These are phyloP conservation scores for Apophysomyces sp. DNA, from an alignment of 371 early-diverging fungal species.

Conservation along the genomic window DNA sequence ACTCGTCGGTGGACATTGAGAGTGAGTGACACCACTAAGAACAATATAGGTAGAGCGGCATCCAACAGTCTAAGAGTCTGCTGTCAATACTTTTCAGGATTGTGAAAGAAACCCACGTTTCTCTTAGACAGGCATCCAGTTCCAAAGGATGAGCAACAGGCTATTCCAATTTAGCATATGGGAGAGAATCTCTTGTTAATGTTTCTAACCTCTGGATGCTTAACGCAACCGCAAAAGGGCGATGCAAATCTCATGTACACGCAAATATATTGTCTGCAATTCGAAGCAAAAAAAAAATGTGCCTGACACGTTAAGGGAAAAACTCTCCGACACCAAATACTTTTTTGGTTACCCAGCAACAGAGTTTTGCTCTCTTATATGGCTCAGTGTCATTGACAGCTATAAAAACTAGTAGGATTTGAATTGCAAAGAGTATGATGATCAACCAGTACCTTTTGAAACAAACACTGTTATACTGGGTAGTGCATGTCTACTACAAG, in stretches of 20 bases:
- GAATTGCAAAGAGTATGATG: too few relatives aligned
- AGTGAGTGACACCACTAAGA: conserved; percentile 27
- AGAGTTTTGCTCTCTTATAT: too few relatives aligned
- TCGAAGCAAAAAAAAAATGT: background rate
- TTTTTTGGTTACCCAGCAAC: background rate
- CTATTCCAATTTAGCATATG: background rate
- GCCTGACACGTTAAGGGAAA: background rate
- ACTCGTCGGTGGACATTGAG: conserved; percentile 20
- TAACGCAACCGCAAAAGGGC: conserved; percentile 31
- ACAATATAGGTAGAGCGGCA: conserved; percentile 29
- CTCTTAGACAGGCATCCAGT: conserved; percentile 34
- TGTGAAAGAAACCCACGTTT: conserved; percentile 20
- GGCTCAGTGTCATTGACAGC: too few relatives aligned
- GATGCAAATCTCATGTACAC: conserved; percentile 12
- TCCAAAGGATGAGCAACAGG: conserved; percentile 13
- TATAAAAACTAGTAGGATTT: too few relatives aligned
- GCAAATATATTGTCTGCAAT: background rate
- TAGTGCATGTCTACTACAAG: too few relatives aligned
- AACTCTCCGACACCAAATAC: background rate
- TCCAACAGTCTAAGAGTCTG: conserved; percentile 28
- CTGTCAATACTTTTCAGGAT: background rate
- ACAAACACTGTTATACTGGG: too few relatives aligned
- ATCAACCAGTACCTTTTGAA: too few relatives aligned
- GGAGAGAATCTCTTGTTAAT: background rate
- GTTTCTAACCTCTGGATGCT: conserved; percentile 20